Evolutionary conservation across 371 early-diverging fungal species (phyloP), one percentile per base, ranked within the genome.

Genomic region (Mucor circinelloides): DNA sequence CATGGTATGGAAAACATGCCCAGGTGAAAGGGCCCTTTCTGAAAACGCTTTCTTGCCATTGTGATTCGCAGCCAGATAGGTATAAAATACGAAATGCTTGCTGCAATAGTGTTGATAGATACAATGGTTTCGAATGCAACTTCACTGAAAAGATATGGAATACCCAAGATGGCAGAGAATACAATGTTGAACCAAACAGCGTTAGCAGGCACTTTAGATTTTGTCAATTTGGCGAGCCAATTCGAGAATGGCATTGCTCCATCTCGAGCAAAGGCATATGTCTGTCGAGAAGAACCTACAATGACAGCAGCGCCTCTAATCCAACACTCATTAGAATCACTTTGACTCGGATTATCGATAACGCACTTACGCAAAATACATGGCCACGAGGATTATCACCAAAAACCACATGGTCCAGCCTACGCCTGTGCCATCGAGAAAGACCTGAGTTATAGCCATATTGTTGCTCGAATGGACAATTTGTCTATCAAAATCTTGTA

Each of bases 21-120:
- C 44, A 71, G 25, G 63, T 67, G 50, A 38, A 44, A 71, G 34
- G 71, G 71, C 0, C 63, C 82, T 34, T 60, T 69, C 46, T 69
- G 38, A 58, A 71, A 74, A 31, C 52, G 75, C 67, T 66, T 69
- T 76, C 65, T 76, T 44, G 58, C 89, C 87, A 73, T 87, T 27
- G 61, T 86, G 61, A 69, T 81, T 71, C 50, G 78, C 28, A 85
- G 73, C 60, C 80, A 70, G 5, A 89, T 89, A 10, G 92, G 92
- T 48, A 89, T 80, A 34, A 87, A 87, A 63, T 92, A 92, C 13
- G 89, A 86, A 34, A 92, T 83, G 67, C 85, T 88, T 31, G 89
- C 77, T 28, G 90, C 86, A 64, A 92, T 90, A 28, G 90, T 89
- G 31, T 87, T 85, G 52, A 92, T 85, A 28, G 87, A 87, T 23